phyloP scores from a whole-genome alignment of 345 rosid species.

The Draba incana region DNA sequence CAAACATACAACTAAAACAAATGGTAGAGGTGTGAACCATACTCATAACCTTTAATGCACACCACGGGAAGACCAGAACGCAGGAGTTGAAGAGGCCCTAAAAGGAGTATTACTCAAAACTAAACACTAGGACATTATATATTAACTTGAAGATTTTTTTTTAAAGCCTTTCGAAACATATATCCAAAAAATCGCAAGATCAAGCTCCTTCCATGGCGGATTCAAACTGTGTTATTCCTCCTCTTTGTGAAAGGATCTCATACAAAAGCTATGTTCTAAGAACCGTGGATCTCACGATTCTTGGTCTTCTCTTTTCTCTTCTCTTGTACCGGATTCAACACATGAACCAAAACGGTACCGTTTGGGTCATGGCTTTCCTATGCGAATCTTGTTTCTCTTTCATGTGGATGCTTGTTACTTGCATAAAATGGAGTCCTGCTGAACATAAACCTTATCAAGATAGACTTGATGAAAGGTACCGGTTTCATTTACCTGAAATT shows the following conservation, averaged over 20 bases:
- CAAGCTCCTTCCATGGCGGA: constrained; percentile 25
- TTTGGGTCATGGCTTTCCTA: constrained; percentile 57
- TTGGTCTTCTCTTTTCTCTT: constrained; percentile 35
- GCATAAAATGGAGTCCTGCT: constrained; percentile 61
- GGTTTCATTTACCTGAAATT: not conserved
- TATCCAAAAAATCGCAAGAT: not conserved
- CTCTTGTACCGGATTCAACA: constrained; percentile 20
- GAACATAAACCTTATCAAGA: constrained; percentile 48
- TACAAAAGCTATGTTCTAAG: constrained; percentile 18
- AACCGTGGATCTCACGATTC: constrained; percentile 26
- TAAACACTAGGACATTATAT: no score
- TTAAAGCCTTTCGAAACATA: not conserved
- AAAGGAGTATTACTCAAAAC: no score
- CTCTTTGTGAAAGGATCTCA: constrained; percentile 21
- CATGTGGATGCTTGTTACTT: constrained; percentile 47
- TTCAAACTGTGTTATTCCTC: constrained; percentile 20
- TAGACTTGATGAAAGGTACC: constrained; percentile 48
- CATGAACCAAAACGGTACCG: constrained; percentile 38
- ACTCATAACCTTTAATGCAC: no score
- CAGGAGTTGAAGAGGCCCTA: no score
- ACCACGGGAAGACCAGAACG: no score
- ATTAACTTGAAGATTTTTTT: no score
- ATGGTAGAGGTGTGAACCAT: no score
- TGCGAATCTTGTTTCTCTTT: constrained; percentile 65
- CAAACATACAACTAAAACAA: no score